These are phyloP conservation scores for Cercospora canescens DNA, from an alignment of 2,329 filamentous ascomycete species.

Conservation along the genomic window DNA sequence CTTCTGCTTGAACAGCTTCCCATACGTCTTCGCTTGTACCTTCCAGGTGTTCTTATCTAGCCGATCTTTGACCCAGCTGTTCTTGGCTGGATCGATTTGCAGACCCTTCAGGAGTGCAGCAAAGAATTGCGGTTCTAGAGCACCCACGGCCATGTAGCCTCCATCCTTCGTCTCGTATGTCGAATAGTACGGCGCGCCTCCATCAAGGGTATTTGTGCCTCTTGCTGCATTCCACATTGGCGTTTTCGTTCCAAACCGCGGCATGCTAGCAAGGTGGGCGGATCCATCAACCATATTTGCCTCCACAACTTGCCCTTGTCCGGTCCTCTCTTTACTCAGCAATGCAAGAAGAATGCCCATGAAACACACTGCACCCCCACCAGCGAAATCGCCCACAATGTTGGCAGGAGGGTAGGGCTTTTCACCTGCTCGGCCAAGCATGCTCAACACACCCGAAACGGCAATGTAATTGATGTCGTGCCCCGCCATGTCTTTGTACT, in stretches of 20 bases:
- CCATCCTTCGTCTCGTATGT: slow-evolving; percentile 83
- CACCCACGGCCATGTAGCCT: slow-evolving; percentile 80
- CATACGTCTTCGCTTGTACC: slow-evolving; percentile 62
- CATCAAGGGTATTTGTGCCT: slow-evolving; percentile 78
- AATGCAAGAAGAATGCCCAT: slow-evolving; percentile 81
- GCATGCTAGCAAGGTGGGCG: slow-evolving; percentile 76
- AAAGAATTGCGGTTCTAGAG: slow-evolving; percentile 87
- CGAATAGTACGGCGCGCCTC: slow-evolving; percentile 84
- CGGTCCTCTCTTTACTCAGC: slow-evolving; percentile 62
- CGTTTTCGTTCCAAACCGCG: slow-evolving; percentile 65
- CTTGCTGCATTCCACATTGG: slow-evolving; percentile 63
- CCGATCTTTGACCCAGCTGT: slow-evolving; percentile 50
- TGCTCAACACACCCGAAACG: slow-evolving; percentile 73
- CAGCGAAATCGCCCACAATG: slow-evolving; percentile 86
- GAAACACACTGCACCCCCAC: slow-evolving; percentile 80
- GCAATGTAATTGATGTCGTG: slow-evolving; percentile 98
- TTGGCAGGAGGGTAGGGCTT: slow-evolving; percentile 80
- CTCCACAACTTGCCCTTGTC: slow-evolving; percentile 84
- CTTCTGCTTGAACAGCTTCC: slow-evolving; percentile 64
- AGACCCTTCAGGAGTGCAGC: slow-evolving; percentile 66
- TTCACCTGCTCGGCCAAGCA: slow-evolving; percentile 70
- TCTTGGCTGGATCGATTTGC: slow-evolving; percentile 49
- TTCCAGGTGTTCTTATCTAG: slow-evolving; percentile 68
- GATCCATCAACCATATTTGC: slow-evolving; percentile 96
- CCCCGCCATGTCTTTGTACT: slow-evolving; percentile 83